Percentiles rank a stretch among this genome's conserved stretches.
Conservation (phyloP, 345 rosid genomes). For the Moricandia arvensis region DNA sequence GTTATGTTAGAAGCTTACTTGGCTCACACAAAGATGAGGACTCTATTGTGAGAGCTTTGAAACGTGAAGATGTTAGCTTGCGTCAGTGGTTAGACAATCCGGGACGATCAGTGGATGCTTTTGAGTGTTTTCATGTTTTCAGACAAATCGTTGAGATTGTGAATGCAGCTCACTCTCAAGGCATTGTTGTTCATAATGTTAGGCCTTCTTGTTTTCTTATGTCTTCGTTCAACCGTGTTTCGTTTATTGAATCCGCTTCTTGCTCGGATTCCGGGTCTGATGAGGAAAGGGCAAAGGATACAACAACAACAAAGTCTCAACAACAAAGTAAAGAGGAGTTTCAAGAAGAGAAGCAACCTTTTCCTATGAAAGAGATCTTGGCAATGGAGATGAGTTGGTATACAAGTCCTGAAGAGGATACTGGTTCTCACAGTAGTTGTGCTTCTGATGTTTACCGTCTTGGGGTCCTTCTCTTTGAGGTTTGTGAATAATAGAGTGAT, state of each 20-base stretch:
- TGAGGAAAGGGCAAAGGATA: constrained; percentile 52
- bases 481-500: constrained; percentile 28
- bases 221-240: constrained; percentile 86
- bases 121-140: constrained; percentile 88
- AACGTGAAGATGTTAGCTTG: constrained; percentile 79
- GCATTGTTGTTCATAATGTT: constrained; percentile 84
- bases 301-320: constrained; percentile 43
- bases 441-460: constrained; percentile 87
- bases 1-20: constrained; percentile 52
- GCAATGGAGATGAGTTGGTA: constrained; percentile 87
- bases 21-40: constrained; percentile 42
- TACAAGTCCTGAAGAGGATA: constrained; percentile 77
- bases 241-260: constrained; percentile 94
- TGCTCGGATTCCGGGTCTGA: constrained; percentile 97
- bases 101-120: constrained; percentile 63
- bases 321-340: no score
- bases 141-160: constrained; percentile 89
- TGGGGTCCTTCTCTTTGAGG: constrained; percentile 96
- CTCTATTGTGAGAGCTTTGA: constrained; percentile 42
- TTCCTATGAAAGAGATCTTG: constrained; percentile 91
- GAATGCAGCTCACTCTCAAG: constrained; percentile 81
- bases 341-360: constrained; percentile 49
- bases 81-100: constrained; percentile 95
- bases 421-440: constrained; percentile 58
- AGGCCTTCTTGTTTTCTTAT: constrained; percentile 93